Percentiles rank a stretch among this genome's conserved stretches.
phyloP scores from a whole-genome alignment of 1,284 basidiomycete species.

The Trichosporon sp. region DNA sequence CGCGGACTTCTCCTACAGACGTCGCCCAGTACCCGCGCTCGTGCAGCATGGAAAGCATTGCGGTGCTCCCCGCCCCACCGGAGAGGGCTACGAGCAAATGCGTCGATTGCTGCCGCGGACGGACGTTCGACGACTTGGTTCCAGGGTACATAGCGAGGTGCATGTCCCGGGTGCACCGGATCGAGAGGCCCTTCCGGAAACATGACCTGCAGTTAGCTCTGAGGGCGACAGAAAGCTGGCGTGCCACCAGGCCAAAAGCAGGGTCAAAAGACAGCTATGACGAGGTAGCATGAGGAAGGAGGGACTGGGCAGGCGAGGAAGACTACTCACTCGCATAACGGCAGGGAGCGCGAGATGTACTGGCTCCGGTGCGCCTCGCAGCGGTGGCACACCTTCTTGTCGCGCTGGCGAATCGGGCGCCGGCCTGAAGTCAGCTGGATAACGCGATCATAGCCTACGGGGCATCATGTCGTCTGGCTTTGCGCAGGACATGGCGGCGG shows the following conservation, averaged over 20 bases:
- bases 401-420: constrained; percentile 22
- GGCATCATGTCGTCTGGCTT: constrained; percentile 36
- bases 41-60: constrained; percentile 36
- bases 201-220: constrained; percentile 24
- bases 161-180: constrained; percentile 28
- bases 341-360: constrained; percentile 36
- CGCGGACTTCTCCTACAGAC: constrained; percentile 16
- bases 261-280: background rate
- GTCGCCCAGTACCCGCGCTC: constrained; percentile 29
- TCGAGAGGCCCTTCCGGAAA: constrained; percentile 28
- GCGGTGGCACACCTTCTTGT: constrained; percentile 32
- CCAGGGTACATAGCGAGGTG: constrained; percentile 28
- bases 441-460: constrained; percentile 24
- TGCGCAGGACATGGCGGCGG: constrained; percentile 39
- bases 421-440: constrained; percentile 19
- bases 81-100: constrained; percentile 35
- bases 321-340: constrained; percentile 38
- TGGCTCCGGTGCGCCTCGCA: constrained; percentile 32
- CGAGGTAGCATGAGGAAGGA: background rate
- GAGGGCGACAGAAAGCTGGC: too few species aligned
- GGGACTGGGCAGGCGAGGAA: background rate
- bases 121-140: constrained; percentile 1
- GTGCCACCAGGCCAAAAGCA: background rate
- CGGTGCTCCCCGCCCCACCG: constrained; percentile 43
- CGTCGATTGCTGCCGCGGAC: constrained; percentile 28